phyloP scores from a whole-genome alignment of 352 stramenopile genomes.

The Globisporangium barbulae region DNA sequence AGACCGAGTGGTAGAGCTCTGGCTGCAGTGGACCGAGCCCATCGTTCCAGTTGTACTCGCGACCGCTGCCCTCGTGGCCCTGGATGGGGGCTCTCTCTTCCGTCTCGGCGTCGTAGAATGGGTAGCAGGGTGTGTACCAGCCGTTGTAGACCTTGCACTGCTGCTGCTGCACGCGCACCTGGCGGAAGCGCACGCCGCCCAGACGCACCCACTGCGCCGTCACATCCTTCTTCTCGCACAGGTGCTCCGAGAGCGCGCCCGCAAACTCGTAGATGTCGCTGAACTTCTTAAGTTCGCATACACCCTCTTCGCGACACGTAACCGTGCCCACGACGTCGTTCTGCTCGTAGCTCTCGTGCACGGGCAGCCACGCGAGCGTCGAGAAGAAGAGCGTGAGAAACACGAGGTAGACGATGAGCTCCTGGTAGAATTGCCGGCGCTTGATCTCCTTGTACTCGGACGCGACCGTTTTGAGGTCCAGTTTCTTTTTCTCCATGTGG shows the following conservation, averaged over 20 bases:
- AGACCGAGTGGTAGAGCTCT: slow-evolving; percentile 51
- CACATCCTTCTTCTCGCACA: slow-evolving; percentile 54
- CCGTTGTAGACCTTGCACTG: slow-evolving; percentile 64
- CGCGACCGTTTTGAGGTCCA: slow-evolving; percentile 68
- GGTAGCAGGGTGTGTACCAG: slow-evolving; percentile 70
- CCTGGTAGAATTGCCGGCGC: slow-evolving; percentile 85
- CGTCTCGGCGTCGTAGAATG: slow-evolving; percentile 47
- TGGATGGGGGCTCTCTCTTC: slow-evolving; percentile 54
- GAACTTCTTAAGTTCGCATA: slow-evolving; percentile 78
- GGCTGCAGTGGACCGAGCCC: slow-evolving; percentile 53
- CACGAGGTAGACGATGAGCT: slow-evolving; percentile 81
- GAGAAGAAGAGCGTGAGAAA: slow-evolving; percentile 81
- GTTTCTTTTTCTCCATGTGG: slow-evolving; percentile 90
- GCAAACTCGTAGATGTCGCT: slow-evolving; percentile 79
- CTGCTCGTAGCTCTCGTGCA: slow-evolving; percentile 82
- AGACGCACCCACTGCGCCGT: slow-evolving; percentile 74
- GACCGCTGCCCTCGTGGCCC: slow-evolving; percentile 28
- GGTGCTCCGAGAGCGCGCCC: slow-evolving; percentile 36
- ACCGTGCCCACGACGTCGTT: slow-evolving; percentile 78
- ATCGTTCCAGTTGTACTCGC: slow-evolving; percentile 67
- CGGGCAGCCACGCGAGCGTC: slow-evolving; percentile 69
- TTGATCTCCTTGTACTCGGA: slow-evolving; percentile 88
- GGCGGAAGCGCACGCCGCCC: slow-evolving; percentile 74
- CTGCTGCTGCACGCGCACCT: slow-evolving; percentile 75
- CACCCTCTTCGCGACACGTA: slow-evolving; percentile 75